Conservation (phyloP, 148 eudicot genomes). For the Diospyros kaki region DNA sequence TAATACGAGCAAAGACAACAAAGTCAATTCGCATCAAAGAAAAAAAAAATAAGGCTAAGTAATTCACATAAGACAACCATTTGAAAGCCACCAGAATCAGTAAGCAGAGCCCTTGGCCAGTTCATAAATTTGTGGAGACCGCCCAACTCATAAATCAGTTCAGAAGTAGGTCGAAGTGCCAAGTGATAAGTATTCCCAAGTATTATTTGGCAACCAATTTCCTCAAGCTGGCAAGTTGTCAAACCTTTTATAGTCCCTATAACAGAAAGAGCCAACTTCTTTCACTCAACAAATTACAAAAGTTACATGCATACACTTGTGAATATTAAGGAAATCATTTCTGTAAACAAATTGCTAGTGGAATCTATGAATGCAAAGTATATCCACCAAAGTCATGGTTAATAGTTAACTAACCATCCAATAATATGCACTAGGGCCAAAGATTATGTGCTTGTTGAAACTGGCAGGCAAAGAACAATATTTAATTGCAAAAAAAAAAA, state of each 20-base stretch:
- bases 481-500: not conserved
- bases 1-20: slow-evolving; percentile 2
- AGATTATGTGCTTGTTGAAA: not conserved
- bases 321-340: not conserved
- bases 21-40: not conserved
- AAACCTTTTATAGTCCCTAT: slow-evolving; percentile 85
- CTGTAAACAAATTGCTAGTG: not conserved
- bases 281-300: not conserved
- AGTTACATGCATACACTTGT: too few species aligned
- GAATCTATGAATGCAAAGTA: not conserved
- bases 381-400: not conserved
- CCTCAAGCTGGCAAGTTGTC: slow-evolving; percentile 81
- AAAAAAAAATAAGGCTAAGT: not conserved
- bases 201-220: slow-evolving; percentile 88
- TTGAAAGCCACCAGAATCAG: slow-evolving; percentile 96
- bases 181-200: slow-evolving; percentile 93
- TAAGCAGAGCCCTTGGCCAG: slow-evolving; percentile 89
- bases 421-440: slow-evolving; percentile 7
- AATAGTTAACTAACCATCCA: not conserved
- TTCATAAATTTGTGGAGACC: slow-evolving; percentile 93
- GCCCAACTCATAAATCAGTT: slow-evolving; percentile 79
- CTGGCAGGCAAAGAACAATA: not conserved
- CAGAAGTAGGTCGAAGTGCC: slow-evolving; percentile 86
- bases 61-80: slow-evolving; percentile 44
- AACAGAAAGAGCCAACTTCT: slow-evolving; percentile 15